Conservation (phyloP, 2,329 filamentous ascomycete species). For the Penicillium paneum region DNA sequence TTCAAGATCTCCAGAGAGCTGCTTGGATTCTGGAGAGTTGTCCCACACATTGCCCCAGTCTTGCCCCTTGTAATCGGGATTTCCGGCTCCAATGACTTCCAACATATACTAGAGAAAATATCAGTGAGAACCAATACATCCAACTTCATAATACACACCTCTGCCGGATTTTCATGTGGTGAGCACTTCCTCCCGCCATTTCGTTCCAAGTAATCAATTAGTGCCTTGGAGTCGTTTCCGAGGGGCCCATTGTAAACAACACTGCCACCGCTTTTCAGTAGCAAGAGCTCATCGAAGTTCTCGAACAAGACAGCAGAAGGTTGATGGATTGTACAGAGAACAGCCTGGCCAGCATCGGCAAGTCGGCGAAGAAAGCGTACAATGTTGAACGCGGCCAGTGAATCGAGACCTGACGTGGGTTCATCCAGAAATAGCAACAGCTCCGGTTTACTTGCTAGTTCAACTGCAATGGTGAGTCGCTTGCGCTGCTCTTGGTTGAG, state of each 20-base stretch:
- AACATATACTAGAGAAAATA: slow-evolving; percentile 69
- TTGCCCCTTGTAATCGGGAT: slow-evolving; percentile 58
- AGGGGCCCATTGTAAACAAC: slow-evolving; percentile 87
- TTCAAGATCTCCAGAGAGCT: slow-evolving; percentile 52
- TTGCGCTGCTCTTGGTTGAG: slow-evolving; percentile 66
- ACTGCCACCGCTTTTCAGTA: slow-evolving; percentile 73
- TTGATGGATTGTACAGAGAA: slow-evolving; percentile 88
- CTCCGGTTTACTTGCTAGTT: slow-evolving; percentile 60
- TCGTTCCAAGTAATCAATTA: slow-evolving; percentile 68
- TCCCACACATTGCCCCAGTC: slow-evolving; percentile 64
- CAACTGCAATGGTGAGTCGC: slow-evolving; percentile 62
- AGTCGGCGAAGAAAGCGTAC: slow-evolving; percentile 61
- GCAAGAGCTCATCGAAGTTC: slow-evolving; percentile 77
- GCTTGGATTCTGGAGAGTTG: slow-evolving; percentile 49
- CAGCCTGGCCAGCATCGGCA: slow-evolving; percentile 75
- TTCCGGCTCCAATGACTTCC: slow-evolving; percentile 64
- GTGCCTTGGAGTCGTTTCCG: slow-evolving; percentile 66
- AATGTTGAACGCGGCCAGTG: slow-evolving; percentile 65
- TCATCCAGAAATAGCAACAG: slow-evolving; percentile 62
- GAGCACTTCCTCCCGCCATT: slow-evolving; percentile 62
- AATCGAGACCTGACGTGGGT: slow-evolving; percentile 64
- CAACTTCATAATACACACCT: slow-evolving; percentile 36
- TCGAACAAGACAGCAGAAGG: slow-evolving; percentile 83
- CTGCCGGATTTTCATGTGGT: slow-evolving; percentile 66
- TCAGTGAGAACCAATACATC: not conserved